Evolutionary conservation across 805 yeast species (phyloP).

Genomic region (Blastobotrys robertii): DNA sequence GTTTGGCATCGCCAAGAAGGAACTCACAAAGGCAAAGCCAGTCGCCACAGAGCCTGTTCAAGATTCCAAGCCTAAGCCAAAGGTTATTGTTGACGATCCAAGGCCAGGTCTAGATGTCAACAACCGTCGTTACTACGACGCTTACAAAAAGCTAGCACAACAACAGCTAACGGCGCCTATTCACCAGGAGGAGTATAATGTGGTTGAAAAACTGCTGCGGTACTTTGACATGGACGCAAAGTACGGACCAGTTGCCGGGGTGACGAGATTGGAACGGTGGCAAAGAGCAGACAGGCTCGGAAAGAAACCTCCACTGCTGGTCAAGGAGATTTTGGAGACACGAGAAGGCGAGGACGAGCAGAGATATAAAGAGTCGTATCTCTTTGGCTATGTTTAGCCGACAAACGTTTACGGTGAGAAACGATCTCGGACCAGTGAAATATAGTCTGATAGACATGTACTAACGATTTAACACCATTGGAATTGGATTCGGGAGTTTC

Average conservation of each 20-base stretch:
- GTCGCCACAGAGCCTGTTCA: not conserved
- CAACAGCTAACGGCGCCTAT: conserved; percentile 17
- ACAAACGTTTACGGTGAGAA: no score
- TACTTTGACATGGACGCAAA: conserved; percentile 26
- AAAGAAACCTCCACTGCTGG: conserved; percentile 27
- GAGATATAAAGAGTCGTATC: conserved; percentile 13
- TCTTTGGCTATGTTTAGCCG: conserved; percentile 10
- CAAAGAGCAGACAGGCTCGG: conserved; percentile 29
- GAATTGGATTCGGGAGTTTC: no score
- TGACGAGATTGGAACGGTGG: conserved; percentile 31
- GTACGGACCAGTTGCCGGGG: conserved; percentile 33
- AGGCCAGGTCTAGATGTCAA: not conserved
- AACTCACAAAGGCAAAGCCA: not conserved
- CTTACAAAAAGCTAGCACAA: conserved; percentile 2
- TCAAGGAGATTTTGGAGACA: conserved; percentile 24
- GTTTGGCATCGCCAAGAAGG: no score
- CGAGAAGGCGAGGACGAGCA: conserved; percentile 15
- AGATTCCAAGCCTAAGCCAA: not conserved
- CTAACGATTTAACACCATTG: no score
- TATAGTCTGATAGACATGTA: not conserved
- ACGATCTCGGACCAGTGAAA: no score
- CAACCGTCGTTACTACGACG: not conserved
- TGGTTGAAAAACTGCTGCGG: conserved; percentile 24
- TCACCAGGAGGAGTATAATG: conserved; percentile 23
- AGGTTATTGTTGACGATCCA: not conserved